phyloP scores from a whole-genome alignment of 1,139 yeast species.

The Geotrichum carabidarum region DNA sequence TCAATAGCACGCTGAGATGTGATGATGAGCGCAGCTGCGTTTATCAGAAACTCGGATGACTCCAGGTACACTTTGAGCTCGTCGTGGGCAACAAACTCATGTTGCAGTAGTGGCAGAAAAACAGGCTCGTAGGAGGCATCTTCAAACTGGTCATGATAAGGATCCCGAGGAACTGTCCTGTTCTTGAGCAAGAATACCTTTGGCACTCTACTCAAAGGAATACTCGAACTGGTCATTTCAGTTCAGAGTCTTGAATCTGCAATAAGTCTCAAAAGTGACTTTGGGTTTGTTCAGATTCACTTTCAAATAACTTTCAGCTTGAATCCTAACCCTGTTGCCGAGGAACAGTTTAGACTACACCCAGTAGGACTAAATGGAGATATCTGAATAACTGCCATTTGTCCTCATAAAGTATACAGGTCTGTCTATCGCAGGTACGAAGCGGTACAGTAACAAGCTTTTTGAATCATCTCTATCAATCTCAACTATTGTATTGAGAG shows the following conservation, averaged over 20 bases:
- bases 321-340: too few relatives aligned
- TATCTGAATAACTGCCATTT: too few relatives aligned
- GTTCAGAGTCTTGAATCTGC: neutral
- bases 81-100: conserved; percentile 49
- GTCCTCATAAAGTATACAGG: too few relatives aligned
- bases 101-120: conserved; percentile 68
- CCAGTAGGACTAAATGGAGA: too few relatives aligned
- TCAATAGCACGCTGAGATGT: conserved; percentile 93
- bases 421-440: too few relatives aligned
- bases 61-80: conserved; percentile 44
- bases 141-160: conserved; percentile 48
- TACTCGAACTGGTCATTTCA: conserved; percentile 1
- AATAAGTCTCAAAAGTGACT: neutral
- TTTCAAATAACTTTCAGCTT: too few relatives aligned
- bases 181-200: conserved; percentile 54
- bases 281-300: neutral
- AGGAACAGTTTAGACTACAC: too few relatives aligned
- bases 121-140: conserved; percentile 39
- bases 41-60: conserved; percentile 41
- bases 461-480: too few relatives aligned
- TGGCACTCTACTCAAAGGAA: conserved; percentile 1
- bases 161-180: conserved; percentile 60
- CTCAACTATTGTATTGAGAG: too few relatives aligned
- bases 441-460: too few relatives aligned
- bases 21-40: conserved; percentile 56